These are phyloP conservation scores for Rhizopogon roseolus DNA, from an alignment of 768 basidiomycete genomes.

Conservation along the genomic window DNA sequence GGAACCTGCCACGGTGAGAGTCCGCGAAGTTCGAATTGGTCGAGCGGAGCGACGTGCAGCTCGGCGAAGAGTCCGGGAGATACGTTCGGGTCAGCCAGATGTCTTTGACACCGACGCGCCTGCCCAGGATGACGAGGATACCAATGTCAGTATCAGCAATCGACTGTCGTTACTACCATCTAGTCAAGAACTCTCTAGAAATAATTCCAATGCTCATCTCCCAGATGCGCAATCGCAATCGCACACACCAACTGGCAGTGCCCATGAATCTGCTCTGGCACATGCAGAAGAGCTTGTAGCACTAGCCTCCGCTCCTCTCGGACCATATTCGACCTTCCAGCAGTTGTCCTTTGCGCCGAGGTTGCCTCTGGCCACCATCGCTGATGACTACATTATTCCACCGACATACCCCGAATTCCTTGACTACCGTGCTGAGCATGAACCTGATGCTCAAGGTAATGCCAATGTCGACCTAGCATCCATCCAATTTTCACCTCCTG, in stretches of 20 bases:
- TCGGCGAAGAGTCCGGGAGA: slow-evolving; percentile 71
- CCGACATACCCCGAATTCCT: slow-evolving; percentile 83
- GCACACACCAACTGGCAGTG: slow-evolving; percentile 25
- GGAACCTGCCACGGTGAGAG: slow-evolving; percentile 89
- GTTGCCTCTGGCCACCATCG: slow-evolving; percentile 84
- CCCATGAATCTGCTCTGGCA: slow-evolving; percentile 31
- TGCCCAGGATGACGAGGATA: slow-evolving; percentile 44
- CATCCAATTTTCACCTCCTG: slow-evolving; percentile 74
- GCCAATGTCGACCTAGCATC: slow-evolving; percentile 45
- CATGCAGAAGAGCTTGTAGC: slow-evolving; percentile 65
- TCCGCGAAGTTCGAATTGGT: slow-evolving; percentile 90
- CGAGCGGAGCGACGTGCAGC: slow-evolving; percentile 85
- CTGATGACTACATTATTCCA: slow-evolving; percentile 88
- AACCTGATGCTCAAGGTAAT: slow-evolving; percentile 46
- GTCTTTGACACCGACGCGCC: slow-evolving; percentile 40
- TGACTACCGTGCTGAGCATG: slow-evolving; percentile 60
- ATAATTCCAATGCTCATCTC: slow-evolving; percentile 21
- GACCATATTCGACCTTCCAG: slow-evolving; percentile 89
- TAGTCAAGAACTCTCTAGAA: slow-evolving; percentile 28
- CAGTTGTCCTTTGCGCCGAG: slow-evolving; percentile 82
- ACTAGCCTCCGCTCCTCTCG: slow-evolving; percentile 65
- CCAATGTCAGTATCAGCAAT: slow-evolving; percentile 58
- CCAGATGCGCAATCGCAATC: slow-evolving; percentile 9
- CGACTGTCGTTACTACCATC: slow-evolving; percentile 49
- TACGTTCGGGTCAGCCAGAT: slow-evolving; percentile 45